These are phyloP conservation scores for Hypoxylon cercidicola DNA, from an alignment of 495 filamentous ascomycete genomes.

Conservation along the genomic window DNA sequence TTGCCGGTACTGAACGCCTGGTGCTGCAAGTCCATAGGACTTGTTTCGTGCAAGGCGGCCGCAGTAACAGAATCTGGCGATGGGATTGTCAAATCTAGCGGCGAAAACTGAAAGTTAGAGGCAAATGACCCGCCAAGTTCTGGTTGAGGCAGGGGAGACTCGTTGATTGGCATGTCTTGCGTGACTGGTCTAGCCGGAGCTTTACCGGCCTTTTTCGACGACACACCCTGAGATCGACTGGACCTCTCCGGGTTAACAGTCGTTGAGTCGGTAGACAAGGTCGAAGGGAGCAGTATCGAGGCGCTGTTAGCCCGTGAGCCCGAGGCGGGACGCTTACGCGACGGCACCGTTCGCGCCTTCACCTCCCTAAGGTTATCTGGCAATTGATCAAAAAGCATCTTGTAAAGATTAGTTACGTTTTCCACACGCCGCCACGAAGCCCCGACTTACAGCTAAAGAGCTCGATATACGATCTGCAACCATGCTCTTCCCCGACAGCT, in stretches of 20 bases:
- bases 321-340: constrained; percentile 68
- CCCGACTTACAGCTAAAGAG: constrained; percentile 70
- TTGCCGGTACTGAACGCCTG: constrained; percentile 50
- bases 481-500: constrained; percentile 82
- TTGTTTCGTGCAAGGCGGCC: constrained; percentile 40
- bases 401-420: constrained; percentile 21
- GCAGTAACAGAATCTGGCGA: constrained; percentile 46
- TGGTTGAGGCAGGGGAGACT: constrained; percentile 42
- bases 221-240: constrained; percentile 40
- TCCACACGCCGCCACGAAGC: background rate
- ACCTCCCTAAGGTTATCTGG: constrained; percentile 70
- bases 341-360: constrained; percentile 49
- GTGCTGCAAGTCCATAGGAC: constrained; percentile 49
- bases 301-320: constrained; percentile 50
- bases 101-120: constrained; percentile 40
- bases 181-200: constrained; percentile 32
- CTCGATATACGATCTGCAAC: constrained; percentile 86
- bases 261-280: constrained; percentile 19
- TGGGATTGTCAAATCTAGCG: constrained; percentile 38
- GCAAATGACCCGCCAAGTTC: constrained; percentile 35
- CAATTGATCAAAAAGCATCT: constrained; percentile 84
- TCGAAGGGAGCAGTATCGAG: constrained; percentile 23
- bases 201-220: constrained; percentile 41
- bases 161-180: constrained; percentile 50
- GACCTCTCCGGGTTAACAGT: constrained; percentile 52